Base-by-base conservation (phyloP, 192 early-diverging fungal species). In the Coemansia interrupta region DNA sequence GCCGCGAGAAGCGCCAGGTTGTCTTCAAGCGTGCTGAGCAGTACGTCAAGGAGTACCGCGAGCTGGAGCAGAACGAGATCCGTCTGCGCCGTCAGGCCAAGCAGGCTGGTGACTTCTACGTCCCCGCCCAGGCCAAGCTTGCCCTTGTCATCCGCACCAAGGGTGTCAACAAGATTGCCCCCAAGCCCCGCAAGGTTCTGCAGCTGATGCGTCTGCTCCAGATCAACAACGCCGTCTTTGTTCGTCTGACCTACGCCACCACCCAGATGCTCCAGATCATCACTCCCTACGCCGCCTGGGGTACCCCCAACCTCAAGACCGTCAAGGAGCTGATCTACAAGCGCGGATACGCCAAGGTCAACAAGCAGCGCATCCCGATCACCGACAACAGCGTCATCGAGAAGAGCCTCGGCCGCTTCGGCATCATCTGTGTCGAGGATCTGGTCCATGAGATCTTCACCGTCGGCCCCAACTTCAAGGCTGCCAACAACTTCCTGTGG, bases 241-340 rank as follows among this genome's bases (percentile, higher is more conserved):
- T 99, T 63, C 85, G 86, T 43, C 85, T 97, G 68, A 96, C 92
- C 84, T 91, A 90, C 85, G 95, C 97, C 59, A 96, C 96, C 60
- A 84, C 89, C 65, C 87, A 96, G 84, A 96, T 97, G 95, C 87
- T 99, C 54, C 90, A 96, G 84, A 85, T 94, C 80, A 89, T 99
- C 78, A 85, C 84, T 58, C 95, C 96, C 70, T 99, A 94, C 86
- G 87, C 97, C 56, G 88, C 96, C 52, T 90, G 85, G 66, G 90
- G 91, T 66, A 90, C 93, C 63, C 94, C 96, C 79, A 97, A 96
- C 89, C 84, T 95, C 55, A 99, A 99, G 91, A 87, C 93, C 30
- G 89, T 97, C 76, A 92, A 92, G 79, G 97, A 99, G 85, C 83
- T 99, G 50, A 86, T 99, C 85, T 99, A 99, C 93, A 98, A 99